Evolutionary conservation across 768 basidiomycete genomes (phyloP), one percentile per base, ranked within the genome.

Genomic region (Pleurotus pulmonarius): DNA sequence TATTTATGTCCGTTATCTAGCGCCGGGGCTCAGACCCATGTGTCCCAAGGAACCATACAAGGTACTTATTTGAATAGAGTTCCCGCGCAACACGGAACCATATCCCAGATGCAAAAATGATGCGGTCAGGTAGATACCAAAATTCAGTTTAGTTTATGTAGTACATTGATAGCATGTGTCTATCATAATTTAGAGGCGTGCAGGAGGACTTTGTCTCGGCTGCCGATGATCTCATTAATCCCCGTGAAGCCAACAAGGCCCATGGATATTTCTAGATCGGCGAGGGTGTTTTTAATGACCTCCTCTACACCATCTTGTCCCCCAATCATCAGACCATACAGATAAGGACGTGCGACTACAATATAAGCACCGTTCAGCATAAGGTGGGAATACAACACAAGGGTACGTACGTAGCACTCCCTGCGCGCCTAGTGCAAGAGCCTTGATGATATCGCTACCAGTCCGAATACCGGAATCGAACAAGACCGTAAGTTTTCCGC

Each of bases 401-500:
- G 38, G 56, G 34, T 18, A 78, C 88, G 62, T 61, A 91, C 85
- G 75, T 16, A 94, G 68, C 13, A 94, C 85, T 6, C 76, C 91
- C 61, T 94, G 87, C 6, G 94, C 93, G 41, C 94, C 92, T 0
- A 95, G 75, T 1, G 92, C 92, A 25, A 94, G 70, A 0, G 94
- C 93, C 68, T 91, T 90, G 69, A 92, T 77, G 46, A 94, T 82
- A 59, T 96, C 94, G 44, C 83, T 82, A 9, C 90, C 93, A 0
- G 86, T 89, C 44, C 93, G 83, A 57, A 94, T 86, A 5, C 93
- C 92, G 49, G 85, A 92, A 64, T 88, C 86, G 62, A 88, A 91
- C 3, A 94, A 72, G 37, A 94, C 70, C 1, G 86, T 85, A 39
- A 92, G 68, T 56, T 80, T 80, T 1, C 88, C 88, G 11, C 76